Evolutionary conservation across 305 asterid genomes (phyloP), one percentile per base, ranked within the genome.

Genomic region (Euphrasia arctica): DNA sequence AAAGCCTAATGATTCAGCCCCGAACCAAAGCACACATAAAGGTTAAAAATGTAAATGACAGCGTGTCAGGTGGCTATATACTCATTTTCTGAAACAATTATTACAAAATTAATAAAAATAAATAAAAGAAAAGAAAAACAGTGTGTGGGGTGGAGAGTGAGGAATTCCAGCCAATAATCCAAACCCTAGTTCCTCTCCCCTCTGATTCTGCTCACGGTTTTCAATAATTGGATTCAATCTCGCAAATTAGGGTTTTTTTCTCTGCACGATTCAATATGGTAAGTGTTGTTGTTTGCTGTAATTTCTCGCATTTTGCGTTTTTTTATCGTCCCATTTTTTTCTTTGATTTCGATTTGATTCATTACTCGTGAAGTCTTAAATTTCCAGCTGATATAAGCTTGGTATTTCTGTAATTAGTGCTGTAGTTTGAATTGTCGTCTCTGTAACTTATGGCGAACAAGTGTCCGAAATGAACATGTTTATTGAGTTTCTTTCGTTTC

Each of bases 231-330:
- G 65, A 74, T 58, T 77, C 12, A 69, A 69, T 72, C 74, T 62
- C 48, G 62, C 8, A 0, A 22, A n/a, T 62, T 63, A 62, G 70
- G 68, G 70, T 57, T 60, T 39, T 39, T 67, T 63, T 18, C 62
- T 49, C 22, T 13, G 57, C 70, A 63, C 69, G 45, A 51, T 57
- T 66, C 74, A 80, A 61, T 4, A 80, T 80, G 85, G 85, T 77
- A 29, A 67, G 72, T 72, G 60, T 52, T 60, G 1, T 47, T 47
- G 39, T 50, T 52, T 64, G 10, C 36, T 64, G 47, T 63, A 9
- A 11, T 52, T 41, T 57, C 50, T 18, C 7, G 60, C 71, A 13
- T 8, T 41, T 50, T 63, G 2, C 58, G n/a, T 5, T 60, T 27
- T 18, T n/a, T 8, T 43, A 54, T 54, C 47, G 1, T 14, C 8